Evolutionary conservation across 2,329 filamentous ascomycete species (phyloP), one percentile per base, ranked within the genome.

Genomic region (Chaetomium strumarium): DNA sequence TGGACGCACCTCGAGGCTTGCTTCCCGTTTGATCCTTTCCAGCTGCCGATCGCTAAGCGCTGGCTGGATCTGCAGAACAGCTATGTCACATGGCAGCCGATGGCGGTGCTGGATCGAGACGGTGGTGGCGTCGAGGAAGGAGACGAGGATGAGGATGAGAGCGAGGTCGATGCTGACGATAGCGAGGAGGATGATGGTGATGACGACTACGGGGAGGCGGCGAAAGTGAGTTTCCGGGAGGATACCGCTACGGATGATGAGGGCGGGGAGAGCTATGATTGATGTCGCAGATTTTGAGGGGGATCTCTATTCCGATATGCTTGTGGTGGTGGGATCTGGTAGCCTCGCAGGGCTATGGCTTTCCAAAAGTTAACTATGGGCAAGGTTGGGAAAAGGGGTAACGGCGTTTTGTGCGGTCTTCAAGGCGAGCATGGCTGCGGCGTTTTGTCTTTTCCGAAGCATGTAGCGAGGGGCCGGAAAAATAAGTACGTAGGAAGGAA

Each of bases 11-110:
- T 99, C 1, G 91, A 97, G 61, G 88, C 90, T 0, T 96, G 95
- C 68, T 99, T 97, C 64, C 93, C 93, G 0, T 99, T 99, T 64
- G 93, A 99, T 66, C 95, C 95, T 2, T 99, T 97, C 68, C 86
- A 92, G 63, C 75, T 99, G 46, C 91, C 91, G 0, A 76, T 83
- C 60, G 96, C 91, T 68, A 90, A 88, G 69, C 79, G 83, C 54
- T 97, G 93, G 95, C 72, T 99, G 12, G 86, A 90, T 57, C 78
- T 81, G 17, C 86, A 95, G 48, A 58, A 59, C n/a, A 63, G 55
- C 65, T 96, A 96, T 64, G 78, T 92, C 30, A 77, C 84, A 46
- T 96, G 90, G 88, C 81, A 81, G 58, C 79, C 84, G 5, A 81
- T 95, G 34, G 83, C 84, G 0, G 88, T 87, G 0, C 70, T 90